Percentiles rank a stretch among this genome's conserved stretches.
phyloP scores from a whole-genome alignment of 257 asterid genomes.

The Agastache rugosa region DNA sequence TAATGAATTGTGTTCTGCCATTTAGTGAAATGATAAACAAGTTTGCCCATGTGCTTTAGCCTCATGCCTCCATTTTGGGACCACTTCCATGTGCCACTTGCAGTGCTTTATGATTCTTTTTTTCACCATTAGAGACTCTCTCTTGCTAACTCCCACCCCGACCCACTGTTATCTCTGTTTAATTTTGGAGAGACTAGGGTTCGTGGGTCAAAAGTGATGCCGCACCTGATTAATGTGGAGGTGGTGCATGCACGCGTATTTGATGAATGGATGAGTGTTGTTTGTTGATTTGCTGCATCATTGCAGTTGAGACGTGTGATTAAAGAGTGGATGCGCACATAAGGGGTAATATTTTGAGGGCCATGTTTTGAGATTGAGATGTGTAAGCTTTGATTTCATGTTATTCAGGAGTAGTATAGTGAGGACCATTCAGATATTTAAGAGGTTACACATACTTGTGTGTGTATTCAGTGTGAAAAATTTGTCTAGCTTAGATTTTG shows the following conservation, averaged over 20 bases:
- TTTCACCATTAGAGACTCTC: constrained; percentile 22
- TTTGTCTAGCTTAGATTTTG: too few relatives aligned
- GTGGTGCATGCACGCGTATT: background rate
- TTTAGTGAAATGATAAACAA: constrained; percentile 38
- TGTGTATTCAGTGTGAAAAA: too few relatives aligned
- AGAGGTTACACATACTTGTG: background rate
- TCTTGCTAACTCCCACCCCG: background rate
- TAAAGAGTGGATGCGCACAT: background rate
- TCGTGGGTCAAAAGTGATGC: background rate
- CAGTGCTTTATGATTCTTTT: constrained; percentile 34
- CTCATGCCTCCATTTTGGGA: constrained; percentile 48
- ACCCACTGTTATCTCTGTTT: constrained; percentile 8
- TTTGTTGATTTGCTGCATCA: too few relatives aligned
- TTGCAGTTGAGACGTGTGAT: background rate
- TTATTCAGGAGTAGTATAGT: background rate
- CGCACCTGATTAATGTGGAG: background rate
- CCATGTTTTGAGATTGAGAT: background rate
- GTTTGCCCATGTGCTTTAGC: constrained; percentile 55
- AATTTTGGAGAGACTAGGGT: constrained; percentile 12
- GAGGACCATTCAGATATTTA: background rate
- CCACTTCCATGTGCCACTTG: constrained; percentile 69
- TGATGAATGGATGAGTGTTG: background rate
- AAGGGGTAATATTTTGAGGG: background rate
- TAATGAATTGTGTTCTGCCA: constrained; percentile 40
- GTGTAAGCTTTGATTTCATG: background rate